These are phyloP conservation scores for Abrus pulchellus DNA, from an alignment of 306 rosid species.

Conservation along the genomic window DNA sequence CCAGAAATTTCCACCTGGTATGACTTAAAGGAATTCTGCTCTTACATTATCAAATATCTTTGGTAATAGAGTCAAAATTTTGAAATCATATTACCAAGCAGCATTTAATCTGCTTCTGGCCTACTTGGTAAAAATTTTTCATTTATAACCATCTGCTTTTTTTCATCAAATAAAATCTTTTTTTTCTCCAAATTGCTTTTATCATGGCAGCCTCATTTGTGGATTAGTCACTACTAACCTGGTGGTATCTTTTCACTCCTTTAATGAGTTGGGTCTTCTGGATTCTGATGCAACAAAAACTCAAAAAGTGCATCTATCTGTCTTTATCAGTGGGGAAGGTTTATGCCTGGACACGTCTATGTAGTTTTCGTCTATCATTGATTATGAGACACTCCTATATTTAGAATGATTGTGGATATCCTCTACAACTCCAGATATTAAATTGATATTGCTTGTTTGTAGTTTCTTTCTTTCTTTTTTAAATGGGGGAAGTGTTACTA, in stretches of 20 bases:
- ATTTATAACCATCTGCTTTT: slow-evolving; percentile 15
- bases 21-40: slow-evolving; percentile 34
- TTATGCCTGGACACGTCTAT: background rate
- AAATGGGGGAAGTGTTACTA: background rate
- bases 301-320: background rate
- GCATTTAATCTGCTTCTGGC: slow-evolving; percentile 11
- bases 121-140: background rate
- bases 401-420: background rate
- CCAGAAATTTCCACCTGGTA: slow-evolving; percentile 72
- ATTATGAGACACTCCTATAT: background rate
- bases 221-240: slow-evolving; percentile 26
- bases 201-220: slow-evolving; percentile 10
- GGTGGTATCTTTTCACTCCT: slow-evolving; percentile 1
- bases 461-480: background rate
- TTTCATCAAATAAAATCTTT: slow-evolving; percentile 20
- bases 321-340: background rate
- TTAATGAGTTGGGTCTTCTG: background rate
- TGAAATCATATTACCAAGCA: slow-evolving; percentile 17
- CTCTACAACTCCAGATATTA: slow-evolving; percentile 7
- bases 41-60: slow-evolving; percentile 32
- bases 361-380: background rate
- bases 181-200: slow-evolving; percentile 3
- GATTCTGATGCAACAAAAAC: slow-evolving; percentile 18
- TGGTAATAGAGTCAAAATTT: slow-evolving; percentile 27
- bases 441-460: background rate